Percentiles rank a stretch among this genome's conserved stretches.
Conservation (phyloP, 2,329 filamentous ascomycete genomes). For the Botrytis paeoniae region DNA sequence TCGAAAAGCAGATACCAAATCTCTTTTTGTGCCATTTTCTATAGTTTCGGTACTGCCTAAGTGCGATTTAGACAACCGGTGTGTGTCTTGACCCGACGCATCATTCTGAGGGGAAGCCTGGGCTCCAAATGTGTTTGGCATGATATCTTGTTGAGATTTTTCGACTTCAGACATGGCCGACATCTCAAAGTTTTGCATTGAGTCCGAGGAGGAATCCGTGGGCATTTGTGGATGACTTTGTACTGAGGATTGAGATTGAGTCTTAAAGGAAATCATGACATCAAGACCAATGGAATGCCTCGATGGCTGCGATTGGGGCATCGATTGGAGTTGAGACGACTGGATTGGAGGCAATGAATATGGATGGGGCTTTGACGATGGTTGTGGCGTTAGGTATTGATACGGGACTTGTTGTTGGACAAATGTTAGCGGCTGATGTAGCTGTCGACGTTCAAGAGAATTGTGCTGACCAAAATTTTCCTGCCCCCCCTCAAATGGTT, state of each 20-base stretch:
- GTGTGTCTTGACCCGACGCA: background rate
- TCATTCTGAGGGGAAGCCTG: background rate
- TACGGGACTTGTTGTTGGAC: background rate
- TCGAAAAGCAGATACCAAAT: background rate
- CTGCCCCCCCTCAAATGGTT: background rate
- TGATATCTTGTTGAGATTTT: no score
- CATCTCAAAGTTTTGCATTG: background rate
- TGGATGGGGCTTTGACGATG: background rate
- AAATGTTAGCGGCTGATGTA: background rate
- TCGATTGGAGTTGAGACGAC: background rate
- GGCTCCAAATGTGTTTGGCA: background rate
- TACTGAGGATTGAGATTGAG: background rate
- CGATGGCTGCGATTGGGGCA: background rate
- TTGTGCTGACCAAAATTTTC: background rate
- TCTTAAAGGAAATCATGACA: background rate
- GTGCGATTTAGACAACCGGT: background rate
- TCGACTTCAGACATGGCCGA: background rate
- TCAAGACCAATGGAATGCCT: background rate
- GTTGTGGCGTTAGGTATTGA: background rate
- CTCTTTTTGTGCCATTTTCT: background rate
- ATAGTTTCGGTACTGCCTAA: background rate
- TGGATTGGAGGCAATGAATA: background rate
- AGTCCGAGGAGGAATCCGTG: background rate
- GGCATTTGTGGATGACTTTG: background rate
- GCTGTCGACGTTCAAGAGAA: background rate